Conservation (phyloP, 1,284 basidiomycete genomes). For the Apiotrichum mycotoxinovorans region DNA sequence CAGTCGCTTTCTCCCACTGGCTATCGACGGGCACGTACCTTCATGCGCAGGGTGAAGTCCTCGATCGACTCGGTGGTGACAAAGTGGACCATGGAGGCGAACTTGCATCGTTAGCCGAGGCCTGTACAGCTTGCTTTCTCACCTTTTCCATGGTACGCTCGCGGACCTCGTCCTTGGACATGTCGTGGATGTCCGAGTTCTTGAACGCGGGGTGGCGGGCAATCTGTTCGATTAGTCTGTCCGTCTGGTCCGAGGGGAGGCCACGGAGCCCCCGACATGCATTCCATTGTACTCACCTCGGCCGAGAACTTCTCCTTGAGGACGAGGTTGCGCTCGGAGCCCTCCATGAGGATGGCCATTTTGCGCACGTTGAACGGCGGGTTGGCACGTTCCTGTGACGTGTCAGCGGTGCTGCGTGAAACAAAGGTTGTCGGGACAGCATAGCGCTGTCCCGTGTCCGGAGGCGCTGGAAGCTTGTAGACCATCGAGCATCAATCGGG, state of each 20-base stretch:
- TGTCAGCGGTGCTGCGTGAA: background rate
- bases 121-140: background rate
- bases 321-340: slow-evolving; percentile 43
- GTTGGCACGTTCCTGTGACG: slow-evolving; percentile 51
- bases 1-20: background rate
- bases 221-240: slow-evolving; percentile 32
- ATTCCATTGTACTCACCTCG: slow-evolving; percentile 41
- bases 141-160: slow-evolving; percentile 54
- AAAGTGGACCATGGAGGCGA: slow-evolving; percentile 52
- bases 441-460: background rate
- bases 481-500: background rate
- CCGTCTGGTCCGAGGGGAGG: no score
- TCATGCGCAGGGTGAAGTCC: slow-evolving; percentile 55
- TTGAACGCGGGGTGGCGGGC: slow-evolving; percentile 56
- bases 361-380: slow-evolving; percentile 54
- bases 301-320: slow-evolving; percentile 54
- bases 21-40: slow-evolving; percentile 39
- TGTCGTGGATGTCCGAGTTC: slow-evolving; percentile 56
- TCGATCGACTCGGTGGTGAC: slow-evolving; percentile 53
- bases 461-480: background rate
- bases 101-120: slow-evolving; percentile 24
- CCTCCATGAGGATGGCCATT: slow-evolving; percentile 48
- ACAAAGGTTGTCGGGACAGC: background rate
- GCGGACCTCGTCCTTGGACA: slow-evolving; percentile 56
- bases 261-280: background rate